A percentile compares a stretch with the other conserved stretches of the same genome.
Evolutionary conservation across 148 eudicot genomes (phyloP).

Genomic region (Rhododendron vialii): DNA sequence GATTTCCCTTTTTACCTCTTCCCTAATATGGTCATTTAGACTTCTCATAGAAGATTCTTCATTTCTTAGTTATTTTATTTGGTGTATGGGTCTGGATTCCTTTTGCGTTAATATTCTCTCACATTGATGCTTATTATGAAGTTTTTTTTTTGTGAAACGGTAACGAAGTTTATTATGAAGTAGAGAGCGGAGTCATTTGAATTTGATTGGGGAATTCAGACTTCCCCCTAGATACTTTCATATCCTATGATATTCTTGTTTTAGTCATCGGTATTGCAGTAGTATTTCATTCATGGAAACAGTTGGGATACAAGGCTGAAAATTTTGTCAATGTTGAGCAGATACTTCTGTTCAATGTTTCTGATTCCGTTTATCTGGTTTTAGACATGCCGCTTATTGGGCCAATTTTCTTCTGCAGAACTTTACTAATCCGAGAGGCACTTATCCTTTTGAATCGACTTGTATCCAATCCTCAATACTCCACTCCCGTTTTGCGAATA

Average conservation of each 20-base stretch:
- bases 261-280: not conserved
- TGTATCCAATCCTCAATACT: slow-evolving; percentile 63
- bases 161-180: not conserved
- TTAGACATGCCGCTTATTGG: not conserved
- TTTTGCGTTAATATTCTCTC: not conserved
- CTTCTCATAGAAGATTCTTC: not conserved
- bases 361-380: not conserved
- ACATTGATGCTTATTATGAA: not conserved
- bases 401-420: slow-evolving; percentile 31
- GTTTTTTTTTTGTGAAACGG: no score
- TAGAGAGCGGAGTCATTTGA: not conserved
- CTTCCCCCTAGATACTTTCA: not conserved
- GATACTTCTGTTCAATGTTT: not conserved
- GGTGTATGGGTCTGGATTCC: not conserved
- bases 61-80: not conserved
- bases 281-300: not conserved
- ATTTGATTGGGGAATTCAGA: not conserved
- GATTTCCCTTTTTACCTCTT: not conserved
- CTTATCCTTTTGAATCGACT: slow-evolving; percentile 79
- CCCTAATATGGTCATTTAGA: not conserved
- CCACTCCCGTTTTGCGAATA: slow-evolving; percentile 43
- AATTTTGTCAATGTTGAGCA: not conserved
- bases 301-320: not conserved
- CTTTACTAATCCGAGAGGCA: slow-evolving; percentile 76
- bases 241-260: not conserved